Conservation (phyloP, 2,329 filamentous ascomycete species). For the Fusarium redolens region DNA sequence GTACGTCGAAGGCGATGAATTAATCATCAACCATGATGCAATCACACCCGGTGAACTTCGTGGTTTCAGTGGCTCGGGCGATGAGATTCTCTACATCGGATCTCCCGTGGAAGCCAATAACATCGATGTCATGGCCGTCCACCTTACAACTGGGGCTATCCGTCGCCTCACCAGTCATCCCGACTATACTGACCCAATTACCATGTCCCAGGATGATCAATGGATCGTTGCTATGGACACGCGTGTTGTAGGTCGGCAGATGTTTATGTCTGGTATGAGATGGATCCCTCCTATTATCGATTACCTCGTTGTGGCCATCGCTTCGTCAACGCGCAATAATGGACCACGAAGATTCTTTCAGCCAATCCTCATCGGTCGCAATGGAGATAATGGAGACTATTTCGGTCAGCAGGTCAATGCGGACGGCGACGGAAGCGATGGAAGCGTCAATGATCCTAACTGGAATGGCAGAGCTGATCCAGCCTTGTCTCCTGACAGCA, state of each 20-base stretch:
- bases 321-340: conserved; percentile 59
- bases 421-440: conserved; percentile 48
- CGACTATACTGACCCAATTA: conserved; percentile 57
- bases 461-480: conserved; percentile 63
- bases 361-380: conserved; percentile 55
- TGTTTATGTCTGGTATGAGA: conserved; percentile 55
- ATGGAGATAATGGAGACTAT: conserved; percentile 59
- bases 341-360: conserved; percentile 58
- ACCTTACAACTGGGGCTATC: conserved; percentile 54
- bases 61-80: conserved; percentile 56
- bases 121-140: conserved; percentile 57
- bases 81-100: conserved; percentile 57
- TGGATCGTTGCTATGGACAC: conserved; percentile 59
- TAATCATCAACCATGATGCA: neutral
- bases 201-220: conserved; percentile 55
- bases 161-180: conserved; percentile 57
- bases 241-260: conserved; percentile 54
- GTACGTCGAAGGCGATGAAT: neutral
- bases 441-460: conserved; percentile 56
- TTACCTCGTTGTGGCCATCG: conserved; percentile 47
- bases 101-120: conserved; percentile 55
- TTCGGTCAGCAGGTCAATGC: conserved; percentile 58
- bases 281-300: conserved; percentile 57
- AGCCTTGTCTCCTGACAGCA: conserved; percentile 55
- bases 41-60: conserved; percentile 57